Percentiles rank a stretch among this genome's conserved stretches.
These are phyloP conservation scores for Diaporthe velutina DNA, from an alignment of 2,329 filamentous ascomycete genomes.

Conservation along the genomic window DNA sequence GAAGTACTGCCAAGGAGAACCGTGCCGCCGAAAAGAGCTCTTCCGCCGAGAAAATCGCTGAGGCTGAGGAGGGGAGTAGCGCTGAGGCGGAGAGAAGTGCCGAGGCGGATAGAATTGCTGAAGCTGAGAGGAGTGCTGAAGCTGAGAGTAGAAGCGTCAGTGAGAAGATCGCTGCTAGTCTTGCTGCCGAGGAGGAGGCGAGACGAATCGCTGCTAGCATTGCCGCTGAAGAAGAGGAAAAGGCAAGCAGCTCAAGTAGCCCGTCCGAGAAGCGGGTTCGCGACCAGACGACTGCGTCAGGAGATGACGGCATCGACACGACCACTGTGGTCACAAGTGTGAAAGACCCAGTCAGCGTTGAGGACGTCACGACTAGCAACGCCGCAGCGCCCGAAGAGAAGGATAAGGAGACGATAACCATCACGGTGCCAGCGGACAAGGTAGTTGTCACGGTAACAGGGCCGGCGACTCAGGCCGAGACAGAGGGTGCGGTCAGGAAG, in stretches of 20 bases:
- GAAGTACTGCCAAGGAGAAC: too few relatives aligned
- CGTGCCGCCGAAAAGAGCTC: too few relatives aligned
- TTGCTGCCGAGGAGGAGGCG: neutral
- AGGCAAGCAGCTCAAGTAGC: neutral
- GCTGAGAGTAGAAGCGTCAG: neutral
- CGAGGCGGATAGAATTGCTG: neutral
- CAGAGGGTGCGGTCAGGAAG: neutral
- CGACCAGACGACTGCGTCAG: neutral
- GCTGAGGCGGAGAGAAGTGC: neutral
- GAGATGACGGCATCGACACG: neutral
- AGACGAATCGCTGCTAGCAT: neutral
- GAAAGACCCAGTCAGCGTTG: neutral
- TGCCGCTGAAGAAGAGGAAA: neutral
- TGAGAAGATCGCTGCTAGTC: neutral
- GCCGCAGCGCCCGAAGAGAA: neutral
- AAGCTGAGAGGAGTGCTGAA: neutral
- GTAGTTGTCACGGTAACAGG: neutral
- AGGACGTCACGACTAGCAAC: neutral
- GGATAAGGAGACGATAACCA: neutral
- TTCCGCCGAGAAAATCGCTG: neutral
- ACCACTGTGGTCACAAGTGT: neutral
- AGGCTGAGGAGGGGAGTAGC: neutral
- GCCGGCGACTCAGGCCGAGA: neutral
- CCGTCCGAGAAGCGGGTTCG: neutral
- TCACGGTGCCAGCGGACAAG: slow-evolving; percentile 9